Evolutionary conservation across 2,329 filamentous ascomycete species (phyloP), one percentile per base, ranked within the genome.

Genomic region (Fusarium compactum): DNA sequence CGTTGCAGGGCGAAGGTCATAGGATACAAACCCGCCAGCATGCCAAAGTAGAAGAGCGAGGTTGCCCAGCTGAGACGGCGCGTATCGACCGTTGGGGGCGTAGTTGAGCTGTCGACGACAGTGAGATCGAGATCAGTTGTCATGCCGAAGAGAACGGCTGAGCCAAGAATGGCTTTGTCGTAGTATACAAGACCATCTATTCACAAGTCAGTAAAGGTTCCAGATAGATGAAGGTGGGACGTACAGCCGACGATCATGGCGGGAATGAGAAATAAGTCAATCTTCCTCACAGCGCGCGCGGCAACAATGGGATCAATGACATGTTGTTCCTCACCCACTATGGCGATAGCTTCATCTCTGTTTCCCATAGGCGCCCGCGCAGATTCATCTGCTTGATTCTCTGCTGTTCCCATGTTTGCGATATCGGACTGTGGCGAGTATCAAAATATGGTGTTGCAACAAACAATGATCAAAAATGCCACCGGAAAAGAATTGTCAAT

Each of bases 41-140:
- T 92, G 40, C 92, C 92, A 71, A 94, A 93, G 81, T 94, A 94
- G 82, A 94, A 94, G 74, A 93, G 84, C 0, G 90, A 93, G 0
- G 91, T 94, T 4, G 92, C 92, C 92, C 91, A 94, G 70, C 87
- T 90, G 29, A 94, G 85, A 14, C 92, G 86, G 0, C 86, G 85
- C 0, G 92, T 94, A 75, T 91, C 87, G 18, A 86, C 86, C 0
- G 85, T 86, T 1, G 86, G 84, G 0, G 90, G 89, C 2, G 71
- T 77, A 1, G 80, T 81, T 3, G 77, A 73, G 4, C 68, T 43
- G 71, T 84, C 78, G 15, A 86, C 80, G 6, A 91, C 80, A 30
- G 84, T 84, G 44, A 94, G 85, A 3, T 82, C 68, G 6, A 94
- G 84, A 75, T 94, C 91, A 5, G 82, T 81, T 1, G 91, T 93